Percentiles rank a stretch among this genome's conserved stretches.
phyloP scores from a whole-genome alignment of 345 rosid genomes.

The Raphanus raphanistrum region DNA sequence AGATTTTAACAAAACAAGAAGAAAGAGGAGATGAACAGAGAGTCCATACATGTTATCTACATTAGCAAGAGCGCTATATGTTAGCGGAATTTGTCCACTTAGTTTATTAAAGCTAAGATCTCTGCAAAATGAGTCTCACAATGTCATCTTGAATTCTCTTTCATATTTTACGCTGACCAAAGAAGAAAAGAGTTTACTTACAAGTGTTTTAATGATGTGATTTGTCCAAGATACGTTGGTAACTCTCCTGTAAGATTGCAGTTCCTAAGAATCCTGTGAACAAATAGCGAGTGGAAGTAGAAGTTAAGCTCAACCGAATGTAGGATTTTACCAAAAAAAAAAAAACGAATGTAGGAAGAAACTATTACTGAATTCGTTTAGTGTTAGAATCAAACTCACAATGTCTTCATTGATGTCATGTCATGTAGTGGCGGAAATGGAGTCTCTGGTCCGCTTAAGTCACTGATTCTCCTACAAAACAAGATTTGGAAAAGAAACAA shows the following conservation, averaged over 20 bases:
- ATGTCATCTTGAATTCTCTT: slow-evolving; percentile 2
- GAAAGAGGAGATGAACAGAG: neutral
- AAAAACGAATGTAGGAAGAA: slow-evolving; percentile 2
- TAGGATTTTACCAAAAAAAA: too few species aligned
- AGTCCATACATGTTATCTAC: slow-evolving; percentile 30
- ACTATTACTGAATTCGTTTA: neutral
- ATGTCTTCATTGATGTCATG: slow-evolving; percentile 32
- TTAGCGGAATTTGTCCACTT: slow-evolving; percentile 48
- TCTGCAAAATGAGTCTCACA: slow-evolving; percentile 38
- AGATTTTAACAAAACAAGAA: slow-evolving; percentile 2
- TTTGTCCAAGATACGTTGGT: slow-evolving; percentile 46
- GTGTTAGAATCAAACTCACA: slow-evolving; percentile 38
- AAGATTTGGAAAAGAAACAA: slow-evolving; percentile 1
- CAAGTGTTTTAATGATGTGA: slow-evolving; percentile 37
- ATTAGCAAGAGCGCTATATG: slow-evolving; percentile 10
- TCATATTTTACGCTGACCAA: neutral
- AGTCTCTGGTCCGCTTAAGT: slow-evolving; percentile 42
- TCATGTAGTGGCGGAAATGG: slow-evolving; percentile 42
- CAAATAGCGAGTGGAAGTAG: neutral
- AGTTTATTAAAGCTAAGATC: slow-evolving; percentile 66
- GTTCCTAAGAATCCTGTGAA: slow-evolving; percentile 55
- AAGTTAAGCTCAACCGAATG: neutral
- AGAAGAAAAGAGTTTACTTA: slow-evolving; percentile 38
- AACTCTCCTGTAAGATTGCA: slow-evolving; percentile 51
- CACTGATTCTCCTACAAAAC: slow-evolving; percentile 56